Evolutionary conservation across 2,329 filamentous ascomycete species (phyloP), one percentile per base, ranked within the genome.

Genomic region (Fusarium poae): DNA sequence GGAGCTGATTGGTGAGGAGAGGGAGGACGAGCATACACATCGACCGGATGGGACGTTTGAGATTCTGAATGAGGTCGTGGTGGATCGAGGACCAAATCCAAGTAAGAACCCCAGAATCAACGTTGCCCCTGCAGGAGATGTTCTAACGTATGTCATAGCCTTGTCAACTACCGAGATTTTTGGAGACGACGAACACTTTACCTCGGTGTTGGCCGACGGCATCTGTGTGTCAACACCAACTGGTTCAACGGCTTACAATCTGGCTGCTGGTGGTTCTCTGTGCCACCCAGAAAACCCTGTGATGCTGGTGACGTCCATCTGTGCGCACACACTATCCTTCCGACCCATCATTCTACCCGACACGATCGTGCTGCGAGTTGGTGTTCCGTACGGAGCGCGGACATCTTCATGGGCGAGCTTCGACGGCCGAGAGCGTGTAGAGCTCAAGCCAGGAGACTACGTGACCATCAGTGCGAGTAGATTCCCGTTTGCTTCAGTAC

Each of bases 341-440:
- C 87, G 96, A 13, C 95, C 95, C n/a, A 96, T 98, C 74, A 96
- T 98, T 74, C 85, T 98, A 4, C 96, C 96, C 0, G 96, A 99
- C 80, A 97, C 95, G 0, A 97, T 98, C 66, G 95, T 98, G 2
- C 84, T 99, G 62, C 89, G 96, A 37, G 86, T 97, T 20, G 96
- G 95, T 13, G 94, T 98, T n/a, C 96, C 96, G 0, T 98, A 97
- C 78, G 91, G 97, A 78, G 93, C 94, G 11, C 86, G 96, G 50
- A 94, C 93, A 6, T 91, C 89, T 72, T 94, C 92, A 40, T 99
- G 96, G 95, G 96, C 94, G n/a, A 97, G 93, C 79, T 99, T 99
- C 77, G 96, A 99, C 79, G 96, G 96, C 3, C 88, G 94, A 65
- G 93, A 97, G 82, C 89, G 94, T 81, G 81, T 92, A n/a, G 92